phyloP scores from a whole-genome alignment of 768 basidiomycete genomes.

The Tricholoma hemisulphureum region DNA sequence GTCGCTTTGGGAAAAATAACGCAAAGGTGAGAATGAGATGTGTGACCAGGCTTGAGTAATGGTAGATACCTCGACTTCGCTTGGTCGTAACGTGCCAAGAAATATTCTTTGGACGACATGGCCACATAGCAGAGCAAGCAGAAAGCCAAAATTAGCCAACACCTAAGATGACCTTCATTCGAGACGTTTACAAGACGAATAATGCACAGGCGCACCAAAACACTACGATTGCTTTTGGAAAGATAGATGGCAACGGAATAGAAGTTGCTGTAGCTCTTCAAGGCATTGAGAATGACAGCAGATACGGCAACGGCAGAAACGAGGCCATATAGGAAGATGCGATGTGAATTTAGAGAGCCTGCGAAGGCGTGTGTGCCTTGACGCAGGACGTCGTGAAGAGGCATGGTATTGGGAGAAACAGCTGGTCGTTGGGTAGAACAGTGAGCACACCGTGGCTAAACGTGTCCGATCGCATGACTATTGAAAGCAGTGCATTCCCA shows the following conservation, averaged over 20 bases:
- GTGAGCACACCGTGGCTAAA: too few relatives aligned
- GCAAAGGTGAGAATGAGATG: neutral
- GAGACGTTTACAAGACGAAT: neutral
- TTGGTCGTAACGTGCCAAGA: conserved; percentile 83
- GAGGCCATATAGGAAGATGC: conserved; percentile 66
- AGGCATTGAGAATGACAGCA: conserved; percentile 74
- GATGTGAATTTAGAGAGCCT: conserved; percentile 54
- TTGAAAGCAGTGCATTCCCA: too few relatives aligned
- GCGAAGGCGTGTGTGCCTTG: conserved; percentile 51
- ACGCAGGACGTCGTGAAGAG: conserved; percentile 48
- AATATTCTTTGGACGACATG: conserved; percentile 82
- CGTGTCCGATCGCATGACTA: neutral
- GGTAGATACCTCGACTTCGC: conserved; percentile 84
- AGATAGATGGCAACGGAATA: conserved; percentile 91
- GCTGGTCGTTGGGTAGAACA: neutral
- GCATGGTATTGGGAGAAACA: conserved; percentile 36
- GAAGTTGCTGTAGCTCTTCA: conserved; percentile 85
- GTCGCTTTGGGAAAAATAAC: conserved; percentile 52
- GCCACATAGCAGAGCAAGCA: conserved; percentile 72
- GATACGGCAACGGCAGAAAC: conserved; percentile 69
- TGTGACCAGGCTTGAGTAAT: conserved; percentile 17
- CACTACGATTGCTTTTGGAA: conserved; percentile 90
- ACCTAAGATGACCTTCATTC: conserved; percentile 48
- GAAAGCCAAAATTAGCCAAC: conserved; percentile 85
- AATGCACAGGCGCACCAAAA: conserved; percentile 59